Evolutionary conservation across 352 stramenopile species (phyloP).

Genomic region (Globisporangium alternatum): DNA sequence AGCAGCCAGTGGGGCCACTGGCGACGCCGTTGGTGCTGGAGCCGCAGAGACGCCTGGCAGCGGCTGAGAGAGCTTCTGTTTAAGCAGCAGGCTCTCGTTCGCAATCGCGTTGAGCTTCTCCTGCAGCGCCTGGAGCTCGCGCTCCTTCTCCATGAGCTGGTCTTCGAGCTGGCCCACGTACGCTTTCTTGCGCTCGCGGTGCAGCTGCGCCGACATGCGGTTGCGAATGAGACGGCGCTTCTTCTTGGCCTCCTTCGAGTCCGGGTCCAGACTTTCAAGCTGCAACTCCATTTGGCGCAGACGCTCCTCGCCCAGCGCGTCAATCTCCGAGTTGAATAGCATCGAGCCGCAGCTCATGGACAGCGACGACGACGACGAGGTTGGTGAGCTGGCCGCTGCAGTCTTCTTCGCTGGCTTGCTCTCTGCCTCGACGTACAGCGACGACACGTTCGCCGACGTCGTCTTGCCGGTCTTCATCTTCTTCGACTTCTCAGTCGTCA

Average conservation of each 20-base stretch:
- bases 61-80: conserved; percentile 35
- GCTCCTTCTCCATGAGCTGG: conserved; percentile 79
- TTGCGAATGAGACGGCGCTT: conserved; percentile 86
- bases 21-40: conserved; percentile 1
- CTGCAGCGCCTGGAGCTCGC: conserved; percentile 68
- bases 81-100: conserved; percentile 57
- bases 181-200: conserved; percentile 86
- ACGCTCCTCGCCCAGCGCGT: conserved; percentile 71
- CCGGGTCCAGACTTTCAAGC: conserved; percentile 76
- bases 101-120: conserved; percentile 74
- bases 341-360: conserved; percentile 17
- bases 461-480: conserved; percentile 77
- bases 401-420: conserved; percentile 11
- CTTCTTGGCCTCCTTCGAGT: conserved; percentile 90
- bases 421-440: conserved; percentile 4
- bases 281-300: conserved; percentile 82
- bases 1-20: neutral
- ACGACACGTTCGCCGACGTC: conserved; percentile 30
- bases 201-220: conserved; percentile 86
- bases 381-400: conserved; percentile 14
- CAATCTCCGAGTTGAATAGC: conserved; percentile 43
- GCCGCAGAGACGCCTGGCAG: neutral
- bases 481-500: conserved; percentile 45
- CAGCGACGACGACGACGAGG: conserved; percentile 14
- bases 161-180: conserved; percentile 86